Percentiles rank a stretch among this genome's conserved stretches.
phyloP scores from a whole-genome alignment of 495 filamentous ascomycete species.

The Penicillium desertorum region DNA sequence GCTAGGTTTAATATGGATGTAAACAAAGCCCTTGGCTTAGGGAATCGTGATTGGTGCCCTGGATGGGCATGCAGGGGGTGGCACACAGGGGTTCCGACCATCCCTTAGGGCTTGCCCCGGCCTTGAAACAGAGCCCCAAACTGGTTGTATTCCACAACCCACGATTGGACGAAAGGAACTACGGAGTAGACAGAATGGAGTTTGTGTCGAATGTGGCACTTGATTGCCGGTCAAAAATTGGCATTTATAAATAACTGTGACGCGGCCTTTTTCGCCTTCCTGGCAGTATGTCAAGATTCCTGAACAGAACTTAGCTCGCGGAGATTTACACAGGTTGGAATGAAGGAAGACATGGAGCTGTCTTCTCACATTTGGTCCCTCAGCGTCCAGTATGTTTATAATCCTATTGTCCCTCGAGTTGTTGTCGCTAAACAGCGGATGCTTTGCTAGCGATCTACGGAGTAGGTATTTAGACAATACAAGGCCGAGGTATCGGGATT shows the following conservation, averaged over 20 bases:
- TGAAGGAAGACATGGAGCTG: constrained; percentile 5
- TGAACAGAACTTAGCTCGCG: background rate
- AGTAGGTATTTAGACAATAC: background rate
- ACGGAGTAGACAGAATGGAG: too few relatives aligned
- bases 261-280: background rate
- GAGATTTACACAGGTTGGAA: constrained; percentile 7
- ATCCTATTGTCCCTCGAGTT: constrained; percentile 4
- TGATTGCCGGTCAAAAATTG: background rate
- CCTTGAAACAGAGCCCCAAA: background rate
- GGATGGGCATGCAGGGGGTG: constrained; percentile 10
- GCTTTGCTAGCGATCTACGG: background rate
- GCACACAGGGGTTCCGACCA: background rate
- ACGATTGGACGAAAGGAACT: background rate
- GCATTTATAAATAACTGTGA: constrained; percentile 1
- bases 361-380: background rate
- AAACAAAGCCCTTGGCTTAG: constrained; percentile 1
- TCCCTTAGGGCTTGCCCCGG: background rate
- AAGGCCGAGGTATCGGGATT: background rate
- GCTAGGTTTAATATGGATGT: background rate
- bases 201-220: background rate
- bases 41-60: constrained; percentile 4
- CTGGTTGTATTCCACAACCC: background rate
- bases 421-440: background rate
- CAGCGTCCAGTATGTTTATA: background rate
- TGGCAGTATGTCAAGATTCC: constrained; percentile 18